Conservation (phyloP, 257 asterid genomes). For the Oldenlandia corymbosa region DNA sequence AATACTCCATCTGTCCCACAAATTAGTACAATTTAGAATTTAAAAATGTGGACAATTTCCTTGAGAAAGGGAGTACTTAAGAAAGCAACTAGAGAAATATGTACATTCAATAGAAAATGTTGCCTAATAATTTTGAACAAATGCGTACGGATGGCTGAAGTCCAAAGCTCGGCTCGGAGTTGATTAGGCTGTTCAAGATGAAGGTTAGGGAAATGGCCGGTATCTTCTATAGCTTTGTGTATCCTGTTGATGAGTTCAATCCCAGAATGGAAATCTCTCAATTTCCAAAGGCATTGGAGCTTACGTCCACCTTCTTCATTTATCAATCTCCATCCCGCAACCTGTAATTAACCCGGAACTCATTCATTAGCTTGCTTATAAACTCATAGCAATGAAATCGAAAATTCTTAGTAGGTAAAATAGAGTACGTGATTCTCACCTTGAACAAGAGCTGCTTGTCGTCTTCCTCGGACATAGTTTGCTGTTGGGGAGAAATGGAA, state of each 20-base stretch:
- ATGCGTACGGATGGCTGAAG: constrained; percentile 58
- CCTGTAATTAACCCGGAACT: constrained; percentile 23
- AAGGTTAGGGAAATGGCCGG: constrained; percentile 57
- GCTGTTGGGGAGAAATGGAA: constrained; percentile 39
- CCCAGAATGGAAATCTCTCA: constrained; percentile 60
- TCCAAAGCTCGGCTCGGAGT: constrained; percentile 64
- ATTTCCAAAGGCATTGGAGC: constrained; percentile 73
- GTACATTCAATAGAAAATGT: not conserved
- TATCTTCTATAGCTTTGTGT: constrained; percentile 36
- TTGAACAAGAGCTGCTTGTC: constrained; percentile 53
- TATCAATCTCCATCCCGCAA: constrained; percentile 77
- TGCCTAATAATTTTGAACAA: not conserved
- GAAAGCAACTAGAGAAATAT: not conserved
- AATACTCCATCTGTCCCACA: too few relatives aligned
- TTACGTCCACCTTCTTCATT: constrained; percentile 44
- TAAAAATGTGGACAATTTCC: too few relatives aligned
- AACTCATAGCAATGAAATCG: too few relatives aligned
- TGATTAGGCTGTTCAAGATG: constrained; percentile 57
- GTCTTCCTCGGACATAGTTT: constrained; percentile 43
- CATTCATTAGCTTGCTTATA: too few relatives aligned
- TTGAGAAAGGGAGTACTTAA: too few relatives aligned
- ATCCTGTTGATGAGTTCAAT: constrained; percentile 67
- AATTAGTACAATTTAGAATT: too few relatives aligned
- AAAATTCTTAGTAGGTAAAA: too few relatives aligned
- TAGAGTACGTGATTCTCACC: constrained; percentile 28